These are phyloP conservation scores for Neopestalotiopsis rosae DNA, from an alignment of 2,329 filamentous ascomycete species.

Conservation along the genomic window DNA sequence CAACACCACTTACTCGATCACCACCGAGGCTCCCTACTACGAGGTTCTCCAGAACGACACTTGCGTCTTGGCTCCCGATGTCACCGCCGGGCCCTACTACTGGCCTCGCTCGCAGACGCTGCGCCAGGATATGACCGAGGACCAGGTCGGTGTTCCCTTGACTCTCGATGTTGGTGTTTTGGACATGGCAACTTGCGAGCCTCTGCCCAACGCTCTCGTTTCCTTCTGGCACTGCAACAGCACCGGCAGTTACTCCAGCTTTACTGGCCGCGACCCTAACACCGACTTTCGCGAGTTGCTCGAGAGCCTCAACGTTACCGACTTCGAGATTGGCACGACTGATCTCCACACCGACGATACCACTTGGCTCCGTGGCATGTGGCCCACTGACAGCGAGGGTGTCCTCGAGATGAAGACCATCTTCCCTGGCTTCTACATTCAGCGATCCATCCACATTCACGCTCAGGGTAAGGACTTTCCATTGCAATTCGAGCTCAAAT, in stretches of 20 bases:
- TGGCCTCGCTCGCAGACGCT: constrained; percentile 45
- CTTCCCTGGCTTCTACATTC: constrained; percentile 29
- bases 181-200: constrained; percentile 49
- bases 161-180: constrained; percentile 51
- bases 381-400: constrained; percentile 33
- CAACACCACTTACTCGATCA: constrained; percentile 27
- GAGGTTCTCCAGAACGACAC: constrained; percentile 47
- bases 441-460: constrained; percentile 29
- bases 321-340: constrained; percentile 19
- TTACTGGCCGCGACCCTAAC: constrained; percentile 35
- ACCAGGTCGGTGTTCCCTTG: constrained; percentile 43
- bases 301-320: constrained; percentile 32
- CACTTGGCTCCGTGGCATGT: constrained; percentile 34
- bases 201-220: constrained; percentile 41
- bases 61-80: constrained; percentile 46
- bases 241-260: constrained; percentile 47
- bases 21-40: constrained; percentile 28
- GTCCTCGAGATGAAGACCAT: constrained; percentile 32
- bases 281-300: constrained; percentile 35
- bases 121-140: constrained; percentile 45
- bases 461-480: constrained; percentile 15
- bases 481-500: background rate
- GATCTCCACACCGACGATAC: constrained; percentile 35
- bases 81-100: constrained; percentile 50
- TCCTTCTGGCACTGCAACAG: constrained; percentile 54